phyloP scores from a whole-genome alignment of 2,329 filamentous ascomycete species.

The Chaetomium sp. region DNA sequence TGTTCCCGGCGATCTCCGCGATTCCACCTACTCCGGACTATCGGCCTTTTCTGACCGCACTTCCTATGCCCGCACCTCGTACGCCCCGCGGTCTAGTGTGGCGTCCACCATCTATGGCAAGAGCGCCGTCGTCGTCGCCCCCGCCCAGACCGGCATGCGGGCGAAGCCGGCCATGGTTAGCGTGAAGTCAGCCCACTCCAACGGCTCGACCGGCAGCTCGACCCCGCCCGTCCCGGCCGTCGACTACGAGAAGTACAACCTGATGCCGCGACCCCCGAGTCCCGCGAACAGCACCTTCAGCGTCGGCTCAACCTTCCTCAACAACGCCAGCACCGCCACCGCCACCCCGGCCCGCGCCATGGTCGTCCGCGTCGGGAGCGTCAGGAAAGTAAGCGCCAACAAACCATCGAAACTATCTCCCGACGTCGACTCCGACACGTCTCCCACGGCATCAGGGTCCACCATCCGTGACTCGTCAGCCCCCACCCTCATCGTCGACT shows the following conservation, averaged over 20 bases:
- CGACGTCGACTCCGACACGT: slow-evolving; percentile 33
- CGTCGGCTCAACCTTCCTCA: slow-evolving; percentile 69
- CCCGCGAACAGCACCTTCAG: slow-evolving; percentile 61
- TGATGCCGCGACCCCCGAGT: slow-evolving; percentile 52
- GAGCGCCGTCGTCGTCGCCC: slow-evolving; percentile 79
- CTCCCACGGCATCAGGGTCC: slow-evolving; percentile 29
- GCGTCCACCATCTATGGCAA: slow-evolving; percentile 94
- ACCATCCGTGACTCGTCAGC: slow-evolving; percentile 46
- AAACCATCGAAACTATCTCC: slow-evolving; percentile 39
- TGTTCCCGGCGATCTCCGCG: slow-evolving; percentile 83
- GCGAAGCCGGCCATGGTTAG: slow-evolving; percentile 92
- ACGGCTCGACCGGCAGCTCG: slow-evolving; percentile 51
- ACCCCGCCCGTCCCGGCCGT: slow-evolving; percentile 74
- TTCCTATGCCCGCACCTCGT: slow-evolving; percentile 61
- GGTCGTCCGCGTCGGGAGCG: slow-evolving; percentile 60
- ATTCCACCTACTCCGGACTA: slow-evolving; percentile 84
- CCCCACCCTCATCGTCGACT: slow-evolving; percentile 54
- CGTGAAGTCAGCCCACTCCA: slow-evolving; percentile 71
- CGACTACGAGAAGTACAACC: slow-evolving; percentile 62
- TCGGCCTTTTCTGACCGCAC: slow-evolving; percentile 65
- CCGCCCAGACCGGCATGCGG: slow-evolving; percentile 83
- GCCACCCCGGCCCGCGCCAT: slow-evolving; percentile 60
- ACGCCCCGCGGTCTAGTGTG: slow-evolving; percentile 69
- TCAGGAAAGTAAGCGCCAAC: slow-evolving; percentile 47
- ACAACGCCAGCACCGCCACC: slow-evolving; percentile 61